A percentile compares a stretch with the other conserved stretches of the same genome.
Conservation (phyloP, 2,329 filamentous ascomycete genomes). For the Paramyrothecium sp. region DNA sequence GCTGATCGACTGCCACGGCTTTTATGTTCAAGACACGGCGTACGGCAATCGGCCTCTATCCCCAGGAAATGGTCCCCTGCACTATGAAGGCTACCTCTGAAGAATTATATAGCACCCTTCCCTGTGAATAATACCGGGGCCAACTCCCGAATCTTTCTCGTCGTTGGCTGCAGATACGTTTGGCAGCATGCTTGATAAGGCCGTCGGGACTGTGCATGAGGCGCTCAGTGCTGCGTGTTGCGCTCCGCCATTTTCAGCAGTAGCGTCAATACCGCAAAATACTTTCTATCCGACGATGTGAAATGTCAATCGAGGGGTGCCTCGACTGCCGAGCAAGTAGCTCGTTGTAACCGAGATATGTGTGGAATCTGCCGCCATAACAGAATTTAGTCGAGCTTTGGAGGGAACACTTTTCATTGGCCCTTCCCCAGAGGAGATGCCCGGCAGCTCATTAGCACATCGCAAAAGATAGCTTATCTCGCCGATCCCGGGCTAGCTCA, state of each 20-base stretch:
- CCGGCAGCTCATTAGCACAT: not conserved
- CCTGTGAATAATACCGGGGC: not conserved
- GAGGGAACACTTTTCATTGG: not conserved
- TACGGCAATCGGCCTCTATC: not conserved
- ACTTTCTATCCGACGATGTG: not conserved
- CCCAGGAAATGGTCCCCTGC: not conserved
- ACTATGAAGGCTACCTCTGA: not conserved
- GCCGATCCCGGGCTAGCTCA: not conserved
- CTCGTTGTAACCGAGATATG: not conserved
- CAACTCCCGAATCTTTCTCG: not conserved
- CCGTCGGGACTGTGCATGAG: not conserved
- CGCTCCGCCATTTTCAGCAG: not conserved
- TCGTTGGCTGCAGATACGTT: not conserved
- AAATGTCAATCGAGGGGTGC: not conserved
- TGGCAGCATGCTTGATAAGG: not conserved
- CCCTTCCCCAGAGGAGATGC: not conserved
- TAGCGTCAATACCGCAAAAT: not conserved
- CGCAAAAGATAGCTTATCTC: not conserved
- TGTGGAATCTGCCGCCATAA: not conserved
- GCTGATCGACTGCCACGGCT: not conserved
- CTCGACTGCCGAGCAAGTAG: not conserved
- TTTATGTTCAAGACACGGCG: no score
- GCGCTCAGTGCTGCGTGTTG: not conserved
- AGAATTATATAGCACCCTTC: no score
- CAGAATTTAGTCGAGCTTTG: not conserved